Conservation (phyloP, 306 rosid species). For the Betula pendula region DNA sequence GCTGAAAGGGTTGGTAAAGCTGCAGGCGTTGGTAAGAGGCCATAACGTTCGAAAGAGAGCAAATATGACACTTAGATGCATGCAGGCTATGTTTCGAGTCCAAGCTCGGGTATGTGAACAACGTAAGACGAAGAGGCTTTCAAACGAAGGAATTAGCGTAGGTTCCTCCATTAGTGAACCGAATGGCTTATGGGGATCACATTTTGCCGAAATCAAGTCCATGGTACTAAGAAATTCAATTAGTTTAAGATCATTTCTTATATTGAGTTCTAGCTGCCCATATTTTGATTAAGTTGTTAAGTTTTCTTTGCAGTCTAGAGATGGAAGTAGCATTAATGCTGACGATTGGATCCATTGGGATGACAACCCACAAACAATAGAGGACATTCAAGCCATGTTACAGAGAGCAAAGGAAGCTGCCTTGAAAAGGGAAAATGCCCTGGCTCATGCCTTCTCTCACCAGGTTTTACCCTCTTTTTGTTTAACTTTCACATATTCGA, state of each 20-base stretch:
- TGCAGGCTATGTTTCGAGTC: slow-evolving; percentile 56
- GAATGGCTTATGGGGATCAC: slow-evolving; percentile 21
- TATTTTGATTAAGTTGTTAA: not conserved
- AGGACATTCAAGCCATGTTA: slow-evolving; percentile 35
- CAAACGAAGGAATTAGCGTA: slow-evolving; percentile 32
- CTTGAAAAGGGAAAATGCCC: slow-evolving; percentile 36
- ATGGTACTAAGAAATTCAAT: slow-evolving; percentile 19
- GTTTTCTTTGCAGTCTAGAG: slow-evolving; percentile 39
- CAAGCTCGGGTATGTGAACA: slow-evolving; percentile 45
- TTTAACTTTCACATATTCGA: not conserved
- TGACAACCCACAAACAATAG: slow-evolving; percentile 27
- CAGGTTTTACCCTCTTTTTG: slow-evolving; percentile 30
- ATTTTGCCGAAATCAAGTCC: slow-evolving; percentile 32
- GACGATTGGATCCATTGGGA: slow-evolving; percentile 41
- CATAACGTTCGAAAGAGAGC: slow-evolving; percentile 53
- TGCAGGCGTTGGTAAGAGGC: slow-evolving; percentile 64
- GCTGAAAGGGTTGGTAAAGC: slow-evolving; percentile 53
- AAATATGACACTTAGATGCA: slow-evolving; percentile 50
- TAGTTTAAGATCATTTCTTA: not conserved
- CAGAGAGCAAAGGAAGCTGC: slow-evolving; percentile 39
- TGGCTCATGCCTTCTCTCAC: slow-evolving; percentile 49
- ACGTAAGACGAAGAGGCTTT: slow-evolving; percentile 40
- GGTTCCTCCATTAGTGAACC: slow-evolving; percentile 33
- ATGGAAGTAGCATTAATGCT: slow-evolving; percentile 27
- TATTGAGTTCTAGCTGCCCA: not conserved